A percentile compares a stretch with the other conserved stretches of the same genome.
Conservation (phyloP, 2,329 filamentous ascomycete genomes). For the Colletotrichum musicola region DNA sequence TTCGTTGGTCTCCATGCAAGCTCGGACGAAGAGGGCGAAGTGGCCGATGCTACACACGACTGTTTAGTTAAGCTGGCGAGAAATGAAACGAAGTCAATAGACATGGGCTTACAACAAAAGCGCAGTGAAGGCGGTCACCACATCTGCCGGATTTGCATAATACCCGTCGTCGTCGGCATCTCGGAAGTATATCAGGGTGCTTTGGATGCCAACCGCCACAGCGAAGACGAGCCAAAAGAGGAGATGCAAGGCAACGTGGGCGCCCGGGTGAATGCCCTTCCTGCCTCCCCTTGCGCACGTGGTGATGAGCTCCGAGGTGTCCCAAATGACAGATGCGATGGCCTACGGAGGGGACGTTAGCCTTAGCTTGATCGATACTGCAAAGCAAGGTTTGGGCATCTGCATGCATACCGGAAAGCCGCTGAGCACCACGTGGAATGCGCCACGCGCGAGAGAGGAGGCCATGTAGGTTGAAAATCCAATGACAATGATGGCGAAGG, state of each 20-base stretch:
- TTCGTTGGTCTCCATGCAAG: conserved; percentile 53
- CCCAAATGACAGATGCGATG: conserved; percentile 52
- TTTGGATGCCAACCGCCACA: conserved; percentile 44
- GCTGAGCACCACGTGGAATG: conserved; percentile 1
- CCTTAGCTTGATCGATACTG: too few species aligned
- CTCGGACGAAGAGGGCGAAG: conserved; percentile 55
- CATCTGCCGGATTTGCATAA: conserved; percentile 27
- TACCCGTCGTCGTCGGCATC: background rate
- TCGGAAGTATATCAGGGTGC: conserved; percentile 33
- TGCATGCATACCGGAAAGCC: conserved; percentile 16
- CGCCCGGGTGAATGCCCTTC: conserved; percentile 57
- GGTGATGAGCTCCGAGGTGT: conserved; percentile 53
- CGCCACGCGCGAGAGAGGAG: background rate
- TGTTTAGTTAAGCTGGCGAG: background rate
- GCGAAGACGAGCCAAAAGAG: conserved; percentile 54
- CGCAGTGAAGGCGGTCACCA: conserved; percentile 39
- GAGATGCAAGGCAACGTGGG: conserved; percentile 57
- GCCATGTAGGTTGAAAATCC: conserved; percentile 24
- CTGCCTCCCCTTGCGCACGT: conserved; percentile 49
- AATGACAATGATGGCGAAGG: conserved; percentile 42
- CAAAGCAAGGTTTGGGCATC: background rate
- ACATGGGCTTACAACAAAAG: conserved; percentile 35
- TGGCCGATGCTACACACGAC: conserved; percentile 43
- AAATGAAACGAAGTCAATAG: background rate
- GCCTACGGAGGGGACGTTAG: conserved; percentile 45